phyloP scores from a whole-genome alignment of 2,329 filamentous ascomycete species.

The Triangularia verruculosa region DNA sequence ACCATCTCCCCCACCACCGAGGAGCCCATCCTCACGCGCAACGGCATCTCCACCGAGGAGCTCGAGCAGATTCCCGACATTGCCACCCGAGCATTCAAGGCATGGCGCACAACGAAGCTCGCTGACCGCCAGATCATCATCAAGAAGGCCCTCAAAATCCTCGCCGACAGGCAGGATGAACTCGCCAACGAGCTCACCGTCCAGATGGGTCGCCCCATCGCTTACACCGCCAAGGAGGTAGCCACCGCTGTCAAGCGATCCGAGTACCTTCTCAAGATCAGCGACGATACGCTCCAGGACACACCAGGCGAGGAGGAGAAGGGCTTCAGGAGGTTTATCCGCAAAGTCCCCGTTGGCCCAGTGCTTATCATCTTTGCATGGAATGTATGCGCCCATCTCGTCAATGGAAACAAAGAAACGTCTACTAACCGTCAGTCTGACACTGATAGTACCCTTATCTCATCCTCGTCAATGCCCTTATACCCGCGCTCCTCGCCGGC shows the following conservation, averaged over 20 bases:
- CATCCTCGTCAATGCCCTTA: conserved; percentile 85
- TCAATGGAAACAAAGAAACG: neutral
- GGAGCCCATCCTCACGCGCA: conserved; percentile 75
- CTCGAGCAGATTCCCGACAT: conserved; percentile 68
- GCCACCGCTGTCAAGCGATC: conserved; percentile 80
- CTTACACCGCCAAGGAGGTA: conserved; percentile 80
- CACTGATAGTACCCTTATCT: conserved; percentile 79
- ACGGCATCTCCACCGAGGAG: conserved; percentile 68
- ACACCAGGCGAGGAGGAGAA: conserved; percentile 79
- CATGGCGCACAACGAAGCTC: conserved; percentile 72
- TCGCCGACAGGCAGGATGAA: conserved; percentile 71
- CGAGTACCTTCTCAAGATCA: conserved; percentile 82
- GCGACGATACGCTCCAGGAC: conserved; percentile 72
- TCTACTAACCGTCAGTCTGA: neutral
- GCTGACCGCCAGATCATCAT: conserved; percentile 76
- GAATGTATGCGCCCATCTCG: conserved; percentile 65
- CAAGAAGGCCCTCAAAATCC: conserved; percentile 69
- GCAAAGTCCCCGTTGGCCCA: conserved; percentile 82
- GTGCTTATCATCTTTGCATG: conserved; percentile 90
- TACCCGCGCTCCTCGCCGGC: conserved; percentile 86
- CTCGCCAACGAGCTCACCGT: conserved; percentile 82
- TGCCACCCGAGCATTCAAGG: conserved; percentile 72
- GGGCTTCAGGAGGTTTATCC: conserved; percentile 87
- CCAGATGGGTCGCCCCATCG: conserved; percentile 93
- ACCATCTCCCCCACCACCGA: conserved; percentile 92